Percentiles rank a stretch among this genome's conserved stretches.
Conservation (phyloP, 2,329 filamentous ascomycete genomes). For the Fusarium begoniae region DNA sequence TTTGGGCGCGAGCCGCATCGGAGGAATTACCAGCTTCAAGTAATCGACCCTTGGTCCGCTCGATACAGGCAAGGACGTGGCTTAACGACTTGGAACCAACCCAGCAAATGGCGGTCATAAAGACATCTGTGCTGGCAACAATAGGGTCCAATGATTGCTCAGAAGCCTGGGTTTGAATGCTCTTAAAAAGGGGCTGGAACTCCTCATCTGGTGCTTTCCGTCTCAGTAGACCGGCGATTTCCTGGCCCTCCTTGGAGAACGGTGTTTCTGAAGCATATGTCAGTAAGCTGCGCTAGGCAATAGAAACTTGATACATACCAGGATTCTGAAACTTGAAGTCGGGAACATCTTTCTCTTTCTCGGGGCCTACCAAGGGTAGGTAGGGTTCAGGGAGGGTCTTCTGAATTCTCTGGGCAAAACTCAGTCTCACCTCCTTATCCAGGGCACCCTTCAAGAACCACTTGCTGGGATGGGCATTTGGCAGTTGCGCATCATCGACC, state of each 20-base stretch:
- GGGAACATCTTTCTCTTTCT: constrained; percentile 94
- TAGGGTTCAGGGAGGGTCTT: constrained; percentile 90
- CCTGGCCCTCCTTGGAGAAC: constrained; percentile 84
- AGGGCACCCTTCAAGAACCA: constrained; percentile 90
- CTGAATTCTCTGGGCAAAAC: constrained; percentile 95
- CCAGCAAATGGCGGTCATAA: constrained; percentile 91
- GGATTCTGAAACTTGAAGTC: constrained; percentile 89
- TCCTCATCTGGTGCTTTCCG: constrained; percentile 88
- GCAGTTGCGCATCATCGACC: constrained; percentile 84
- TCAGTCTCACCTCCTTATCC: constrained; percentile 96
- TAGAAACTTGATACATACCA: constrained; percentile 59
- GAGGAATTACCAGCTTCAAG: constrained; percentile 80
- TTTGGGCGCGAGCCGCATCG: constrained; percentile 81
- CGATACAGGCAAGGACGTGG: constrained; percentile 94
- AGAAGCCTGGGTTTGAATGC: constrained; percentile 81
- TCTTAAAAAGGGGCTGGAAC: constrained; percentile 81
- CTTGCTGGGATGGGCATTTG: constrained; percentile 84
- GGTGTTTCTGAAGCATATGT: constrained; percentile 68
- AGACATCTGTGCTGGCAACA: constrained; percentile 89
- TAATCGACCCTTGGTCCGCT: constrained; percentile 90
- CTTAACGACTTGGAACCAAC: constrained; percentile 96
- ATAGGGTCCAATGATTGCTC: constrained; percentile 79
- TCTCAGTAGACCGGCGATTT: constrained; percentile 80
- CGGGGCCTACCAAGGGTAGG: constrained; percentile 79
- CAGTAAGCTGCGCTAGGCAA: background rate